These are phyloP conservation scores for Chlorella sp. DNA, from an alignment of 139 green algal species.

Conservation along the genomic window DNA sequence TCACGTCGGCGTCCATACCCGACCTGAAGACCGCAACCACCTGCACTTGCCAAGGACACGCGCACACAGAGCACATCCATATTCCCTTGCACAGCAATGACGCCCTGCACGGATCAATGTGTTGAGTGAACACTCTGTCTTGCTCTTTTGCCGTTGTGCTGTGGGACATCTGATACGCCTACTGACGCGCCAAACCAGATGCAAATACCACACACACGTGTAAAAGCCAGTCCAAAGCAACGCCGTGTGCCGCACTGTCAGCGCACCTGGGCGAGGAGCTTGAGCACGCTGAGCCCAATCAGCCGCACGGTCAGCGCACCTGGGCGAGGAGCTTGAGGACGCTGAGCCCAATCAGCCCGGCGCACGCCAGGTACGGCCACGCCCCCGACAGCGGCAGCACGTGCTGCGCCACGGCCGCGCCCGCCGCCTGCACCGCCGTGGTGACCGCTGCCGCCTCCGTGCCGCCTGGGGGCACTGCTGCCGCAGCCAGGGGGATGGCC, in stretches of 20 bases:
- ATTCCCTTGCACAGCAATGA: too few relatives aligned
- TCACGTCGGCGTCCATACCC: slow-evolving; percentile 8
- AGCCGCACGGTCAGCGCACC: too few relatives aligned
- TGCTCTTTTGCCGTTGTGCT: too few relatives aligned
- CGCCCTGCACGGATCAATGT: too few relatives aligned
- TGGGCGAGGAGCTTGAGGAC: slow-evolving; percentile 8
- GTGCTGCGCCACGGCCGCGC: neutral
- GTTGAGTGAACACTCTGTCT: too few relatives aligned
- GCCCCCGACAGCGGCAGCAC: neutral
- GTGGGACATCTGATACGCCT: too few relatives aligned
- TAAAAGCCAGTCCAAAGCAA: too few relatives aligned
- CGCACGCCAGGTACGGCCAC: neutral
- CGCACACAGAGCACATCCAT: neutral
- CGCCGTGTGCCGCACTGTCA: too few relatives aligned
- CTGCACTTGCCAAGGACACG: neutral
- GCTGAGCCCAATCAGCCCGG: slow-evolving; percentile 2
- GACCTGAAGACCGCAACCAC: slow-evolving; percentile 5
- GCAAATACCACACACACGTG: too few relatives aligned
- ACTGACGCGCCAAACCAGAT: too few relatives aligned
- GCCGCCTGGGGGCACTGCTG: too few relatives aligned
- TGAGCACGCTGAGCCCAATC: slow-evolving; percentile 1
- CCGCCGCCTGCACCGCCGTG: neutral
- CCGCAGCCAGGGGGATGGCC: neutral
- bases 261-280: slow-evolving; percentile 5
- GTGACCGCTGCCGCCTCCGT: neutral